phyloP scores from a whole-genome alignment of 768 basidiomycete species.

The Lentinus brumalis region DNA sequence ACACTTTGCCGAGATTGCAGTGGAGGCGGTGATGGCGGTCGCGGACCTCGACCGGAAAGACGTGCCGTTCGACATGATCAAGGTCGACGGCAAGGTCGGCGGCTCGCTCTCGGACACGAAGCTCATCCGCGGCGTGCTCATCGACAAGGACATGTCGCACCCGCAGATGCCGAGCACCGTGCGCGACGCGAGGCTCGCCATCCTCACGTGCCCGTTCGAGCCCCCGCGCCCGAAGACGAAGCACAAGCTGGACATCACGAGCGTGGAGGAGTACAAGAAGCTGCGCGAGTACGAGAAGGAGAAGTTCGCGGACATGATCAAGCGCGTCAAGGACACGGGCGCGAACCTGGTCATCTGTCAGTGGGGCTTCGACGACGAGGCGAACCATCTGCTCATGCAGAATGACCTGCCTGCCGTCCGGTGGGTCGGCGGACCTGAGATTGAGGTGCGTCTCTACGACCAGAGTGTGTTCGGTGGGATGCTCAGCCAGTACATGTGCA shows the following conservation, averaged over 20 bases:
- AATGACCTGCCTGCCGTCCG: constrained; percentile 96
- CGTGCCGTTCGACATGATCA: constrained; percentile 97
- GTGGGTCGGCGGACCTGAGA: constrained; percentile 99
- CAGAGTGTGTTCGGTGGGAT: too few relatives aligned
- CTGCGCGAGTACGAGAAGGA: constrained; percentile 93
- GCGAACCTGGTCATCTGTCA: constrained; percentile 99
- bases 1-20: constrained; percentile 97
- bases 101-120: constrained; percentile 94
- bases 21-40: constrained; percentile 93
- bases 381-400: constrained; percentile 97
- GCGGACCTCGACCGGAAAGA: constrained; percentile 95
- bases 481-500: constrained; percentile 35
- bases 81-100: constrained; percentile 98
- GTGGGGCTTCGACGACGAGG: constrained; percentile 99
- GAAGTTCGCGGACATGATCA: constrained; percentile 98
- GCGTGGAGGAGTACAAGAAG: constrained; percentile 95
- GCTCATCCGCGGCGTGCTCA: constrained; percentile 94
- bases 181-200: constrained; percentile 88
- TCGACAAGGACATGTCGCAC: constrained; percentile 99
- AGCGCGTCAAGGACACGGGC: constrained; percentile 92
- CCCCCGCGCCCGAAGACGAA: constrained; percentile 99
- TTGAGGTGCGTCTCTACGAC: constrained; percentile 68
- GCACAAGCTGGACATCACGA: constrained; percentile 96
- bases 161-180: constrained; percentile 94
- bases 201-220: constrained; percentile 98